Conservation (phyloP, 495 filamentous ascomycete species). For the Neurospora pannonica region DNA sequence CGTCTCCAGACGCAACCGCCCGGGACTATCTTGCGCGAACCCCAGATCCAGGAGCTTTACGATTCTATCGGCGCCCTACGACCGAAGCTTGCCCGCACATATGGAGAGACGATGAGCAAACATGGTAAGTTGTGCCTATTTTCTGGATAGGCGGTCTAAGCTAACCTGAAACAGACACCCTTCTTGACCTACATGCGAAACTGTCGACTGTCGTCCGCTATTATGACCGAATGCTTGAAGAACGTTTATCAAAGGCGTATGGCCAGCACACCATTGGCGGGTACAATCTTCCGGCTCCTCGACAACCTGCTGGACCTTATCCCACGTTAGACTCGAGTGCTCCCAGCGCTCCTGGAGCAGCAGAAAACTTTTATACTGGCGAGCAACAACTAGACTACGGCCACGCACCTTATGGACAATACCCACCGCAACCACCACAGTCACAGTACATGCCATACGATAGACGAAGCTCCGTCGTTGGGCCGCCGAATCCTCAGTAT, state of each 20-base stretch:
- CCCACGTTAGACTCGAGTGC: constrained; percentile 49
- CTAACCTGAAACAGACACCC: constrained; percentile 46
- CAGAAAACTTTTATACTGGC: constrained; percentile 75
- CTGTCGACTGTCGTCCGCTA: constrained; percentile 96
- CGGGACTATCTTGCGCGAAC: constrained; percentile 87
- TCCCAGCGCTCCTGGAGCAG: constrained; percentile 40
- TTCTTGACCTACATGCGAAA: constrained; percentile 91
- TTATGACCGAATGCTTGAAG: constrained; percentile 96
- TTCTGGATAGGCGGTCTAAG: constrained; percentile 30
- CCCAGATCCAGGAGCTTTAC: constrained; percentile 96
- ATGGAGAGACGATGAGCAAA: constrained; percentile 99
- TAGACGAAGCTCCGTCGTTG: constrained; percentile 28
- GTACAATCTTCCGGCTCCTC: constrained; percentile 39
- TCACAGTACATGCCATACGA: constrained; percentile 30
- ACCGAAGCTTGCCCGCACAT: constrained; percentile 90
- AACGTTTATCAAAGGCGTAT: constrained; percentile 86
- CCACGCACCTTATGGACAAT: constrained; percentile 28
- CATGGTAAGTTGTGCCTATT: constrained; percentile 55
- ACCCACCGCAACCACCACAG: constrained; percentile 23
- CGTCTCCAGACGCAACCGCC: constrained; percentile 90
- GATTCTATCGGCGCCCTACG: constrained; percentile 88
- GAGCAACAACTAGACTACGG: constrained; percentile 49
- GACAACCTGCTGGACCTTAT: constrained; percentile 56
- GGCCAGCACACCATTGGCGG: constrained; percentile 61
- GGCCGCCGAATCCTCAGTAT: constrained; percentile 32